Conservation (phyloP, 2,329 filamentous ascomycete genomes). For the Helicocarpus griseus region DNA sequence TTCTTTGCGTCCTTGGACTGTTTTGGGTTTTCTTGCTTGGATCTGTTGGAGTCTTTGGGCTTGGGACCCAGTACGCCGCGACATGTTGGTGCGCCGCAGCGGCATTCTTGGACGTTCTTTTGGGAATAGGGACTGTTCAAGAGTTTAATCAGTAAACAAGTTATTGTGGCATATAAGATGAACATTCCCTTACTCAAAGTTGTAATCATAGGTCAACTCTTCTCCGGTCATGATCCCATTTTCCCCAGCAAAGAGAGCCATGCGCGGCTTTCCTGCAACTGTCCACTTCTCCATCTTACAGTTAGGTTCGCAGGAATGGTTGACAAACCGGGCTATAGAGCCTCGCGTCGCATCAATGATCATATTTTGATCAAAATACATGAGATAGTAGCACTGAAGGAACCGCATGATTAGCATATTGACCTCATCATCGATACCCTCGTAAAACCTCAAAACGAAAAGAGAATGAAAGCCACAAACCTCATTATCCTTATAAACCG, state of each 20-base stretch:
- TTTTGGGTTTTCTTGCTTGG: constrained; percentile 18
- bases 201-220: constrained; percentile 90
- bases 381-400: constrained; percentile 83
- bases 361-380: constrained; percentile 98
- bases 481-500: constrained; percentile 86
- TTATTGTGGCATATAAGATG: neutral
- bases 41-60: constrained; percentile 39
- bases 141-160: constrained; percentile 8
- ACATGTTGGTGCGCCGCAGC: constrained; percentile 52
- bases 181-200: constrained; percentile 49
- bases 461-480: constrained; percentile 41
- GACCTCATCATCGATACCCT: too few relatives aligned
- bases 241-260: constrained; percentile 92
- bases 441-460: neutral
- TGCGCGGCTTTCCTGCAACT: constrained; percentile 82
- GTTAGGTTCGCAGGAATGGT: constrained; percentile 93
- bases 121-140: constrained; percentile 43
- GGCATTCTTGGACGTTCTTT: constrained; percentile 55
- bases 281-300: constrained; percentile 98
- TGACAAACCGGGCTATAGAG: constrained; percentile 94
- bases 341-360: constrained; percentile 96
- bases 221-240: constrained; percentile 86
- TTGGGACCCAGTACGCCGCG: constrained; percentile 52
- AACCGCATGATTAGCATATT: neutral
- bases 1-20: constrained; percentile 13